Evolutionary conservation across 2,329 filamentous ascomycete species (phyloP).

Genomic region (Aspergillus piperis): DNA sequence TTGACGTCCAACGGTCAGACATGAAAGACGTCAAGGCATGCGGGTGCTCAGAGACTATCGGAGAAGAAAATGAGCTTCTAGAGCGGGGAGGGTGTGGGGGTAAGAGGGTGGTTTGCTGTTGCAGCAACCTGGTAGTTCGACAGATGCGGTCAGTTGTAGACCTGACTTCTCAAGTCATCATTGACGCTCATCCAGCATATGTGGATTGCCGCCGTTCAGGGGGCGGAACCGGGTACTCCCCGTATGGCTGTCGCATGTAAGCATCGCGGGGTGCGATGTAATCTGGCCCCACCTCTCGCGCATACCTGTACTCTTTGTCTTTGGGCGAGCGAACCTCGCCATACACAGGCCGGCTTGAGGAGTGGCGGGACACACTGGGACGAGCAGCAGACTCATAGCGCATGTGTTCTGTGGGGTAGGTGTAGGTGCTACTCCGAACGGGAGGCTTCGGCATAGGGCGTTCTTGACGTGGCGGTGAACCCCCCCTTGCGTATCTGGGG

Average conservation of each 20-base stretch:
- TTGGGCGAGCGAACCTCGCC: slow-evolving; percentile 26
- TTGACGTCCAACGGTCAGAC: neutral
- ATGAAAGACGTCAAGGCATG: neutral
- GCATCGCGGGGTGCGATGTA: slow-evolving; percentile 23
- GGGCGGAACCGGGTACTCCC: slow-evolving; percentile 22
- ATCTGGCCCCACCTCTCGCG: slow-evolving; percentile 29
- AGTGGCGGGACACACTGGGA: slow-evolving; percentile 18
- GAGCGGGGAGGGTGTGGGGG: neutral
- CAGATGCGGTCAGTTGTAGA: too few relatives aligned
- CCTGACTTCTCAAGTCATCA: neutral
- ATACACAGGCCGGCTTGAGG: slow-evolving; percentile 19
- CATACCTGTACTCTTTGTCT: slow-evolving; percentile 32
- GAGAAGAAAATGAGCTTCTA: neutral
- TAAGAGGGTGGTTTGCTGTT: neutral
- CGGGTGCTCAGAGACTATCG: neutral
- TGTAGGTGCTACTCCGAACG: slow-evolving; percentile 31
- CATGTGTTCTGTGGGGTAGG: slow-evolving; percentile 26
- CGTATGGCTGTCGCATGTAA: slow-evolving; percentile 20
- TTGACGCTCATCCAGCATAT: slow-evolving; percentile 11
- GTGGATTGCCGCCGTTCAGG: slow-evolving; percentile 31
- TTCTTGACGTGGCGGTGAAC: slow-evolving; percentile 32
- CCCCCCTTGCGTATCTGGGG: slow-evolving; percentile 29
- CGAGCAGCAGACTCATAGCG: slow-evolving; percentile 26
- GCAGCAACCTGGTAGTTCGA: too few relatives aligned
- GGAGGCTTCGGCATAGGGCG: slow-evolving; percentile 26